These are phyloP conservation scores for Xylaria cubensis DNA, from an alignment of 495 filamentous ascomycete genomes.

Conservation along the genomic window DNA sequence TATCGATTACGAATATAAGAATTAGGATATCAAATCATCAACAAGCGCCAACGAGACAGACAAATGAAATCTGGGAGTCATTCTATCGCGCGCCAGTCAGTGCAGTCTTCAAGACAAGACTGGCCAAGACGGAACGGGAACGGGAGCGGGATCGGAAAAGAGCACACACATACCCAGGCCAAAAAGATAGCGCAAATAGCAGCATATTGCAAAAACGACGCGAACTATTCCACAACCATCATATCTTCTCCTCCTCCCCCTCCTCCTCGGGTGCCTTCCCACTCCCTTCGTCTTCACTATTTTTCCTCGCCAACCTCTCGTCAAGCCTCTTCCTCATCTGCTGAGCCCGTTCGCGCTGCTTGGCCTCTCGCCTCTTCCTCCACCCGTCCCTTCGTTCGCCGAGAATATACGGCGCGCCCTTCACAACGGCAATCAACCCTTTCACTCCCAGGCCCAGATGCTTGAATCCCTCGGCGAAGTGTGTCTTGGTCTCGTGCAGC, in stretches of 20 bases:
- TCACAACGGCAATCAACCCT: constrained; percentile 28
- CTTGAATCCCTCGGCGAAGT: constrained; percentile 34
- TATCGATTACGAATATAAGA: constrained; percentile 2
- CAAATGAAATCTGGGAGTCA: constrained; percentile 14
- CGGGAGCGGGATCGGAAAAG: too few species aligned
- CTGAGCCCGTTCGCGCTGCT: constrained; percentile 13
- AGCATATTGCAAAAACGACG: not conserved
- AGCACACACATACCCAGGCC: constrained; percentile 2
- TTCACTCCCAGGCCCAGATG: constrained; percentile 35
- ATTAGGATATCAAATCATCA: not conserved
- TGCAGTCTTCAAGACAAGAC: not conserved
- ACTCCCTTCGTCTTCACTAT: not conserved
- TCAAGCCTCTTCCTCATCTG: constrained; percentile 31
- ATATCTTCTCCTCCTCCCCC: constrained; percentile 4
- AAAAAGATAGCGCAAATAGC: not conserved
- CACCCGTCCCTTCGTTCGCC: constrained; percentile 30
- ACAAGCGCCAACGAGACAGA: not conserved
- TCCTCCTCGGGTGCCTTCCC: not conserved
- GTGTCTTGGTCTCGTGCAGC: constrained; percentile 34
- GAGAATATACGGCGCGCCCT: constrained; percentile 31
- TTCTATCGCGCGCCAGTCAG: constrained; percentile 3
- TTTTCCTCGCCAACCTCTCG: constrained; percentile 24
- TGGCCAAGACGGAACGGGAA: not conserved
- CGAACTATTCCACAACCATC: not conserved
- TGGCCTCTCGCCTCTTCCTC: constrained; percentile 18